phyloP scores from a whole-genome alignment of 2,329 filamentous ascomycete genomes.

The Thielaviopsis punctulata region DNA sequence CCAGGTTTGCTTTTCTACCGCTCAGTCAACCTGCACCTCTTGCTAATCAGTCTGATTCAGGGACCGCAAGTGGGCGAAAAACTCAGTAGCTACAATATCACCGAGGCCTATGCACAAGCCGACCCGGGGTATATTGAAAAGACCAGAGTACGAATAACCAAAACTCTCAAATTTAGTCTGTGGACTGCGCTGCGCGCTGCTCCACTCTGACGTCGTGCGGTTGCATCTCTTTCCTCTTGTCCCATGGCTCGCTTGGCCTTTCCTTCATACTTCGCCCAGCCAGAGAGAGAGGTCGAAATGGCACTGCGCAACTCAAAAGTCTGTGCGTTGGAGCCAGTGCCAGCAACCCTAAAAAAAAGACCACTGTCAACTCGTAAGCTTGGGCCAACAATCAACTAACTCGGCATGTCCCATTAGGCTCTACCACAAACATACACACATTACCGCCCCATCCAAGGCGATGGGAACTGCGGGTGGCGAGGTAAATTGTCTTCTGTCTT shows the following conservation, averaged over 20 bases:
- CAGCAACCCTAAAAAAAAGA: background rate
- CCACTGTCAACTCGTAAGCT: background rate
- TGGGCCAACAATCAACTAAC: background rate
- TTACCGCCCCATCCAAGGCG: slow-evolving; percentile 74
- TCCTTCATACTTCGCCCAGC: no score
- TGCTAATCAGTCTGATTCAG: slow-evolving; percentile 29
- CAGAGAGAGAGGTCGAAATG: no score
- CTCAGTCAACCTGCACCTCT: slow-evolving; percentile 12
- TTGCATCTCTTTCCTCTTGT: slow-evolving; percentile 5
- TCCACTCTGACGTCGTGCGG: background rate
- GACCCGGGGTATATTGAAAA: slow-evolving; percentile 75
- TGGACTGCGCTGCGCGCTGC: slow-evolving; percentile 7
- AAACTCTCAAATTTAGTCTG: slow-evolving; percentile 1
- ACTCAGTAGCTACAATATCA: slow-evolving; percentile 59
- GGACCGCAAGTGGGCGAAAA: slow-evolving; percentile 69
- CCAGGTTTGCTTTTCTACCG: slow-evolving; percentile 26
- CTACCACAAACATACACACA: slow-evolving; percentile 72
- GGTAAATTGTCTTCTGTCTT: slow-evolving; percentile 40
- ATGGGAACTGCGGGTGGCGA: slow-evolving; percentile 96
- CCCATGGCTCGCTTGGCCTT: slow-evolving; percentile 1
- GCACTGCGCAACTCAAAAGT: background rate
- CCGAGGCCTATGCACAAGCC: slow-evolving; percentile 73
- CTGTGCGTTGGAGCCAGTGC: background rate
- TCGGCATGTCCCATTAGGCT: slow-evolving; percentile 32
- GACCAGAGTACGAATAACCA: slow-evolving; percentile 50